Percentiles rank a stretch among this genome's conserved stretches.
phyloP scores from a whole-genome alignment of 2,329 filamentous ascomycete species.

The Verticillium tricorpus region DNA sequence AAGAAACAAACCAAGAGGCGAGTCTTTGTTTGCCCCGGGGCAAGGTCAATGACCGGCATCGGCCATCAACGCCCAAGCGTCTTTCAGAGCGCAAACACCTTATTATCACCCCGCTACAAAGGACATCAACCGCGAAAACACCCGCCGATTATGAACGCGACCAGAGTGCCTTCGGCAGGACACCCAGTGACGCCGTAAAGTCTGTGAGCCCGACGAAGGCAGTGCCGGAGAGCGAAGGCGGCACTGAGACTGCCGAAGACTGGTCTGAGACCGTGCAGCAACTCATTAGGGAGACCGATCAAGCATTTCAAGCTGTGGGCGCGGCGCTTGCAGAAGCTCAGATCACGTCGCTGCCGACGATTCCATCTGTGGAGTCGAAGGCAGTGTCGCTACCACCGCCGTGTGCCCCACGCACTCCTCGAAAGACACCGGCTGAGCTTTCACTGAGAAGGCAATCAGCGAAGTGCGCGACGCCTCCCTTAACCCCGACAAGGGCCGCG shows the following conservation, averaged over 20 bases:
- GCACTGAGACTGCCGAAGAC: conserved; percentile 5
- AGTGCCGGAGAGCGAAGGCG: conserved; percentile 5
- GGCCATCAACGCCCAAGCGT: conserved; percentile 9
- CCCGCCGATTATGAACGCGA: background rate
- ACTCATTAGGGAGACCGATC: conserved; percentile 45
- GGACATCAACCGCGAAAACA: background rate
- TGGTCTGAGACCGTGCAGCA: conserved; percentile 35
- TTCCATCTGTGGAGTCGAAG: background rate
- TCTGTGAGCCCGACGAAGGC: background rate
- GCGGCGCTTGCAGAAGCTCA: conserved; percentile 30
- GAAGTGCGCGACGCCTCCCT: conserved; percentile 16
- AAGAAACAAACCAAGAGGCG: conserved; percentile 22
- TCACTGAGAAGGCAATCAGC: conserved; percentile 14
- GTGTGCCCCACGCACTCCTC: conserved; percentile 9
- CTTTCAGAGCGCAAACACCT: conserved; percentile 13
- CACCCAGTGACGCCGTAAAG: background rate
- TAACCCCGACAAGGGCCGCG: conserved; percentile 19
- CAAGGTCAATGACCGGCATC: conserved; percentile 1
- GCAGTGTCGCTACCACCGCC: background rate
- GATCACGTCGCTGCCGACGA: background rate
- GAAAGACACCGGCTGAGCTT: conserved; percentile 4
- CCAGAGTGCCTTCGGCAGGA: background rate
- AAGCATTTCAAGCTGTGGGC: conserved; percentile 43
- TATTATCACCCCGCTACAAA: conserved; percentile 6
- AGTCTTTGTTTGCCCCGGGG: conserved; percentile 26